A percentile compares a stretch with the other conserved stretches of the same genome.
Conservation (phyloP, 495 filamentous ascomycete species). For the Patellaria atrata region DNA sequence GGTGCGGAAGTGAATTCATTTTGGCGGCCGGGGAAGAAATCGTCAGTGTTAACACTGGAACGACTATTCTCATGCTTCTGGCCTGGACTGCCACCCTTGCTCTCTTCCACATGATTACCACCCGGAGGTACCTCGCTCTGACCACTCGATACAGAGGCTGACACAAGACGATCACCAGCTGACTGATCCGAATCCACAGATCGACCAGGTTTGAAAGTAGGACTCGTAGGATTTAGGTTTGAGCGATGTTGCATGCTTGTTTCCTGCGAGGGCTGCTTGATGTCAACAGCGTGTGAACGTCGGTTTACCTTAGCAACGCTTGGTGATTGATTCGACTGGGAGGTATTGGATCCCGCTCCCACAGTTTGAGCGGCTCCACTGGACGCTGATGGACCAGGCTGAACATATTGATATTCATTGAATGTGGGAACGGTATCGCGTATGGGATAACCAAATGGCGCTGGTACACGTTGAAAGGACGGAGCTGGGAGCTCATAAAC, state of each 20-base stretch:
- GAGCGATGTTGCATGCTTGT: constrained; percentile 9
- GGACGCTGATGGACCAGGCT: background rate
- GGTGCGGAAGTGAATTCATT: constrained; percentile 24
- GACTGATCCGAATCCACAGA: constrained; percentile 1
- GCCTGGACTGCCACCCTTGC: background rate
- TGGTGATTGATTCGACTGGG: constrained; percentile 2
- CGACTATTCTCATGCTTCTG: constrained; percentile 15
- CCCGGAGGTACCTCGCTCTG: constrained; percentile 1
- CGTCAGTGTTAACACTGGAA: constrained; percentile 26
- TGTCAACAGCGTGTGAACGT: constrained; percentile 22
- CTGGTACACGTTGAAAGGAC: too few species aligned
- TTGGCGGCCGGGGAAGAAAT: constrained; percentile 30
- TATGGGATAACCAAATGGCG: too few species aligned
- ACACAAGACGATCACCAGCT: background rate
- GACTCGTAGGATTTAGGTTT: constrained; percentile 24
- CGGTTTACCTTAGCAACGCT: constrained; percentile 17
- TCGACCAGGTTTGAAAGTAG: constrained; percentile 23
- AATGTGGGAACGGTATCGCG: constrained; percentile 3
- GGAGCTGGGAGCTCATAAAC: constrained; percentile 1
- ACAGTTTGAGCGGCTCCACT: background rate
- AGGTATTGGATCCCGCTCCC: background rate
- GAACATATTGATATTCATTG: constrained; percentile 9
- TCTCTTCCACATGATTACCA: too few species aligned
- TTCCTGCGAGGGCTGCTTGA: constrained; percentile 18
- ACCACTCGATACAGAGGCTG: background rate